phyloP scores from a whole-genome alignment of 257 asterid genomes.

The Primulina huaijiensis region DNA sequence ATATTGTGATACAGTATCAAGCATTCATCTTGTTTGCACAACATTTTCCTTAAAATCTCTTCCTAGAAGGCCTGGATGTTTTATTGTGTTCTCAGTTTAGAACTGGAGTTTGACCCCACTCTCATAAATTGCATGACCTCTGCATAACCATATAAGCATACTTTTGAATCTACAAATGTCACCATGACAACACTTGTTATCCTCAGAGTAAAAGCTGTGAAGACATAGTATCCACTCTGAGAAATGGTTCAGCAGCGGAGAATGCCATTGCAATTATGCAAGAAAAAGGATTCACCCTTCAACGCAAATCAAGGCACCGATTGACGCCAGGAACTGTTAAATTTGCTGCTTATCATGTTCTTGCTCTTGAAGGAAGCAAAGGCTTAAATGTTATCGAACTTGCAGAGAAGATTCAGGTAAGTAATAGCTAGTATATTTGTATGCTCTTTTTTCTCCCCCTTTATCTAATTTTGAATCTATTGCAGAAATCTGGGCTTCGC shows the following conservation, averaged over 20 bases:
- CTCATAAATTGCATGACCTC: conserved; percentile 1
- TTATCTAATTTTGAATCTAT: conserved; percentile 25
- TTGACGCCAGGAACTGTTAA: conserved; percentile 98
- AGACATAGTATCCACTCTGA: conserved; percentile 75
- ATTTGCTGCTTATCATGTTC: conserved; percentile 99
- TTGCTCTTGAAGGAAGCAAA: conserved; percentile 96
- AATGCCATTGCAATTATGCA: conserved; percentile 94
- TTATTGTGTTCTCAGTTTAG: neutral
- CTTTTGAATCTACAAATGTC: conserved; percentile 18
- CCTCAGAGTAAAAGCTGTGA: conserved; percentile 85
- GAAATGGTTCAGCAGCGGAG: conserved; percentile 91
- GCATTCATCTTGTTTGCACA: neutral
- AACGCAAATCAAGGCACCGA: conserved; percentile 89
- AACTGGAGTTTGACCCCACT: neutral
- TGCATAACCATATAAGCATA: conserved; percentile 2
- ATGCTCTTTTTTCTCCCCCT: conserved; percentile 12
- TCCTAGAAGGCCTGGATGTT: neutral
- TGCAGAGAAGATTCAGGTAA: conserved; percentile 97
- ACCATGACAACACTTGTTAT: conserved; percentile 22
- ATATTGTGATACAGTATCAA: neutral
- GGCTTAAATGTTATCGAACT: conserved; percentile 91
- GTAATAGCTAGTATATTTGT: conserved; percentile 19
- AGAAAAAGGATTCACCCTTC: conserved; percentile 75
- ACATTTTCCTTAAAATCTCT: too few relatives aligned
- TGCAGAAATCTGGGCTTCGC: conserved; percentile 95